Conservation (phyloP, 108 stramenopile genomes). For the Cyclotella cryptica region DNA sequence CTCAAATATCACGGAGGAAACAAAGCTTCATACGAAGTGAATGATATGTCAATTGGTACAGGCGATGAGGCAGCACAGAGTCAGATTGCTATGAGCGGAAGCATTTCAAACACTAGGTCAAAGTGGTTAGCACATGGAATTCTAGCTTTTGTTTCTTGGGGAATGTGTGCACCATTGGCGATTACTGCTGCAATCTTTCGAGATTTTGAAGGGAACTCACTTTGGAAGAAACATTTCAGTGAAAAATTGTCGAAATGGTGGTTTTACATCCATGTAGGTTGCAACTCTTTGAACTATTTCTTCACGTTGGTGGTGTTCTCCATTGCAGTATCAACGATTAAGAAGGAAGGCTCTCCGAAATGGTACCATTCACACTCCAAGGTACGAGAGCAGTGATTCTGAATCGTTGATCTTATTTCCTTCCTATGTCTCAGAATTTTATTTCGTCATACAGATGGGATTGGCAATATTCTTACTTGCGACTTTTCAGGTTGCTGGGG, state of each 20-base stretch:
- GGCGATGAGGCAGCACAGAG: background rate
- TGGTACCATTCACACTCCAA: slow-evolving; percentile 34
- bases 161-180: slow-evolving; percentile 40
- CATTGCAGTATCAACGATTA: slow-evolving; percentile 40
- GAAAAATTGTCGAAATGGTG: slow-evolving; percentile 26
- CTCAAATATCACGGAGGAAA: slow-evolving; percentile 38
- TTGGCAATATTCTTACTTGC: slow-evolving; percentile 44
- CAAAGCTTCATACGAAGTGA: slow-evolving; percentile 8
- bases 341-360: slow-evolving; percentile 23
- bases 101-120: slow-evolving; percentile 12
- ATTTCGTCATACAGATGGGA: no score
- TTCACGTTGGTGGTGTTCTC: slow-evolving; percentile 46
- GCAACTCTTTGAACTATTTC: slow-evolving; percentile 35
- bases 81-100: slow-evolving; percentile 8
- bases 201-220: slow-evolving; percentile 12
- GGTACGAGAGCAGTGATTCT: background rate
- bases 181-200: slow-evolving; percentile 40
- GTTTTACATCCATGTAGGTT: slow-evolving; percentile 41
- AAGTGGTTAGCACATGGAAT: slow-evolving; percentile 48
- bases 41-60: background rate
- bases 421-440: no score
- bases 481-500: slow-evolving; percentile 43
- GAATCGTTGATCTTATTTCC: background rate
- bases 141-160: slow-evolving; percentile 43
- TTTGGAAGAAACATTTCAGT: background rate